A percentile compares a stretch with the other conserved stretches of the same genome.
These are phyloP conservation scores for Geotrichum reessii DNA, from an alignment of 1,139 yeast genomes.

Conservation along the genomic window DNA sequence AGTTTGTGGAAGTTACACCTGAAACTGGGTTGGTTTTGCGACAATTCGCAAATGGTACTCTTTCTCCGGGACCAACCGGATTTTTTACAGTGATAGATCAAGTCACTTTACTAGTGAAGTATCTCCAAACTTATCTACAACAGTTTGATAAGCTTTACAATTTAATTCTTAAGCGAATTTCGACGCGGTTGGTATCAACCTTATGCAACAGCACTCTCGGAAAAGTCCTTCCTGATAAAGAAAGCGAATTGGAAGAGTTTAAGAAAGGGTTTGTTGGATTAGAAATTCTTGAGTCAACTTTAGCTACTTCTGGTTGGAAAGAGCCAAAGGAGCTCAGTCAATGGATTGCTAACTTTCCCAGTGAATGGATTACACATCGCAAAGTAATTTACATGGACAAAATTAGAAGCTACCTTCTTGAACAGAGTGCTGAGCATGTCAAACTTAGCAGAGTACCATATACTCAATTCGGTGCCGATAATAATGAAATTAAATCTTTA, in stretches of 20 bases:
- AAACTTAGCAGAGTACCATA: conserved; percentile 1
- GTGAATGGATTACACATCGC: conserved; percentile 27
- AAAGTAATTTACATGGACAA: conserved; percentile 23
- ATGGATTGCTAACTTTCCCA: conserved; percentile 25
- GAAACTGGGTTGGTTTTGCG: not conserved
- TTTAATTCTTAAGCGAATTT: conserved; percentile 25
- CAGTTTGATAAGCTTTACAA: conserved; percentile 20
- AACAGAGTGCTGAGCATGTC: not conserved
- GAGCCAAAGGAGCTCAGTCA: conserved; percentile 24
- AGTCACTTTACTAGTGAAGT: conserved; percentile 22
- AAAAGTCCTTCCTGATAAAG: conserved; percentile 25
- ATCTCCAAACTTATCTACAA: conserved; percentile 20
- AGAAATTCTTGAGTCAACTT: conserved; percentile 11
- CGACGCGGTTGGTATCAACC: conserved; percentile 22
- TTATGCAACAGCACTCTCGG: conserved; percentile 25
- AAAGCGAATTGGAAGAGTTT: conserved; percentile 23
- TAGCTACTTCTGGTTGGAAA: conserved; percentile 17
- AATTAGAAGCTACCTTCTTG: conserved; percentile 19
- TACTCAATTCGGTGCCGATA: conserved; percentile 1
- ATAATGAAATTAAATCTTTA: not conserved
- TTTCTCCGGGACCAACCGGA: not conserved
- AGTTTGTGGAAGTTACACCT: conserved; percentile 14
- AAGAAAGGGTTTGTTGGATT: conserved; percentile 24
- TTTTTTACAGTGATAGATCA: conserved; percentile 17
- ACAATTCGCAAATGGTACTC: not conserved